These are phyloP conservation scores for Oleoguttula mirabilis DNA, from an alignment of 495 filamentous ascomycete species.

Conservation along the genomic window DNA sequence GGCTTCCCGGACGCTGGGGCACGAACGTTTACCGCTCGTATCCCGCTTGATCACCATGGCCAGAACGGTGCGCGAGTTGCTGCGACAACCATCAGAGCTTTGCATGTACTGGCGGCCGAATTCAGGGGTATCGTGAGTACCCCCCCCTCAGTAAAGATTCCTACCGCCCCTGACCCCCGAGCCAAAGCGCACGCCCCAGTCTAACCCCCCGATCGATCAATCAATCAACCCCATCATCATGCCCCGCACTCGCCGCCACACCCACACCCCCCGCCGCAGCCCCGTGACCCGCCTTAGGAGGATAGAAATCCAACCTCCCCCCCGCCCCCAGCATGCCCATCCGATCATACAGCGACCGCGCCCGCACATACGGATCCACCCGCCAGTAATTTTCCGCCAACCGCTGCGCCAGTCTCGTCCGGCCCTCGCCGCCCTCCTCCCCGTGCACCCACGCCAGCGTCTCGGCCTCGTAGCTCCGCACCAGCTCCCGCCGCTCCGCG, in stretches of 20 bases:
- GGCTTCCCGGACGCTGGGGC: too few species aligned
- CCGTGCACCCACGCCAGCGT: conserved; percentile 58
- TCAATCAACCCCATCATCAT: neutral
- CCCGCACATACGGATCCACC: conserved; percentile 32
- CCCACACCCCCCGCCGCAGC: neutral
- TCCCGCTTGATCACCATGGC: too few species aligned
- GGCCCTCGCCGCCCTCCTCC: conserved; percentile 29
- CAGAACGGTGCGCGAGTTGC: too few species aligned
- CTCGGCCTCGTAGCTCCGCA: conserved; percentile 55
- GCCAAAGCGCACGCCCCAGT: too few species aligned
- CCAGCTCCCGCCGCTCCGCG: conserved; percentile 45
- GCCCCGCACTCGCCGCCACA: neutral
- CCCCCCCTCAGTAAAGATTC: too few species aligned
- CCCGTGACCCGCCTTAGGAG: too few species aligned
- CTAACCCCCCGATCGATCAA: too few species aligned
- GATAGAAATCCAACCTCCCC: conserved; percentile 29
- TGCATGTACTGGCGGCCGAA: too few species aligned
- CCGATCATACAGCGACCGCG: conserved; percentile 29
- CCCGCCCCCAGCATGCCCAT: conserved; percentile 22
- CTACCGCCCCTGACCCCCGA: too few species aligned
- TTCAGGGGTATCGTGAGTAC: too few species aligned
- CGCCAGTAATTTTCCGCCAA: conserved; percentile 73
- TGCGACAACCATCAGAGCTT: too few species aligned
- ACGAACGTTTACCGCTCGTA: too few species aligned
- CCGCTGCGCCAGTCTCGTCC: conserved; percentile 42